Evolutionary conservation across 2,329 filamentous ascomycete species (phyloP).

Genomic region (Botrytis deweyae): DNA sequence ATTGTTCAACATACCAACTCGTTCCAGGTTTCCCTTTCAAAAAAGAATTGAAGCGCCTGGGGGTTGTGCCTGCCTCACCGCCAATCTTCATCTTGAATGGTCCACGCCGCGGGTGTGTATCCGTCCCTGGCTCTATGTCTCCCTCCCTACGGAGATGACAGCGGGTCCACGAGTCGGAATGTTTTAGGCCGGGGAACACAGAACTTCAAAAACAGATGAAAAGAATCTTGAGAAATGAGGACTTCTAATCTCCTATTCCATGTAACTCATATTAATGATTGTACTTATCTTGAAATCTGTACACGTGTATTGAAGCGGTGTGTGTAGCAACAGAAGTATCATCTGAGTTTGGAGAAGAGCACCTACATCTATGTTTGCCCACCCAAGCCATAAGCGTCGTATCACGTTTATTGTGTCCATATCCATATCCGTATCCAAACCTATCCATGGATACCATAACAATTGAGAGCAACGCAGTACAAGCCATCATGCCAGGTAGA

Average conservation of each 20-base stretch:
- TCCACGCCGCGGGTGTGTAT: neutral
- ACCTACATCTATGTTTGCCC: neutral
- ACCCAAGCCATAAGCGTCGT: neutral
- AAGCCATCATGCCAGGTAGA: neutral
- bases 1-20: neutral
- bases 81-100: conserved; percentile 5
- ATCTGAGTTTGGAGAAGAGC: neutral
- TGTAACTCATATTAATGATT: neutral
- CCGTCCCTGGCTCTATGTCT: neutral
- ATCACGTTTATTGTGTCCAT: neutral
- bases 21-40: neutral
- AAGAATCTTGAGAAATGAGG: neutral
- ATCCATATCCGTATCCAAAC: neutral
- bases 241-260: neutral
- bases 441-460: no score
- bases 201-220: neutral
- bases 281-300: neutral
- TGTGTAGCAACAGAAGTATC: neutral
- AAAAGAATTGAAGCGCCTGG: neutral
- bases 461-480: neutral
- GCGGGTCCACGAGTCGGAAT: conserved; percentile 5
- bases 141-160: conserved; percentile 9
- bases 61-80: conserved; percentile 3
- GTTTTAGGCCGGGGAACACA: neutral
- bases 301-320: conserved; percentile 6